These are phyloP conservation scores for Lipomyces kockii DNA, from an alignment of 805 yeast species.

Conservation along the genomic window DNA sequence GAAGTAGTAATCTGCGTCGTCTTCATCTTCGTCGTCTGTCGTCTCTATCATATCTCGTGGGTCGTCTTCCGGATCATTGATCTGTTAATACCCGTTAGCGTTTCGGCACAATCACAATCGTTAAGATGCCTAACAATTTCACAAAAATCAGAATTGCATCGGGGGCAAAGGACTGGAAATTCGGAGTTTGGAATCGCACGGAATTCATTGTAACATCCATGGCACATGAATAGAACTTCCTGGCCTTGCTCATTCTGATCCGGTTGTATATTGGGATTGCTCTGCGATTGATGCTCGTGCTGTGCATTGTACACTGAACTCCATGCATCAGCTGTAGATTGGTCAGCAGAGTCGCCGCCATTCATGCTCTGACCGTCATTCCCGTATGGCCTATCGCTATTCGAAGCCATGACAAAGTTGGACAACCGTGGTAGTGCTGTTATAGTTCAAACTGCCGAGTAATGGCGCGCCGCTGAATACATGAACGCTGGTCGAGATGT, in stretches of 20 bases:
- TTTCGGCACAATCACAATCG: background rate
- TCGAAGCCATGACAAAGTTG: background rate
- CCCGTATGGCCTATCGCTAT: background rate
- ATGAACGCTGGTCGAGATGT: background rate
- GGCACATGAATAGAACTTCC: constrained; percentile 23
- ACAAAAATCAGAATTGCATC: constrained; percentile 35
- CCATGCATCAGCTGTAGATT: background rate
- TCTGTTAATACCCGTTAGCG: background rate
- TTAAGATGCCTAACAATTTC: constrained; percentile 27
- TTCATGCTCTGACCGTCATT: background rate
- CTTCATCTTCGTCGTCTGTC: constrained; percentile 51
- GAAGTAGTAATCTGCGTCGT: constrained; percentile 43
- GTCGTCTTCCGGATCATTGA: constrained; percentile 13
- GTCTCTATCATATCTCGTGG: constrained; percentile 16
- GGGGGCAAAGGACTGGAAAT: constrained; percentile 31
- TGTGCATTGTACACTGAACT: constrained; percentile 2
- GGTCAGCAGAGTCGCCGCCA: constrained; percentile 1
- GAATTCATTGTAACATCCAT: constrained; percentile 31
- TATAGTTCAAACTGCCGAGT: background rate
- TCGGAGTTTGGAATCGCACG: constrained; percentile 13
- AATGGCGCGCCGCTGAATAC: background rate
- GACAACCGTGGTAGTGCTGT: background rate
- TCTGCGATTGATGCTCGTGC: background rate
- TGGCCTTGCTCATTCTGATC: background rate
- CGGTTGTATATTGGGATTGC: background rate